Percentiles rank a stretch among this genome's conserved stretches.
These are phyloP conservation scores for Chrysoporthe deuterocubensis DNA, from an alignment of 2,329 filamentous ascomycete species.

Conservation along the genomic window DNA sequence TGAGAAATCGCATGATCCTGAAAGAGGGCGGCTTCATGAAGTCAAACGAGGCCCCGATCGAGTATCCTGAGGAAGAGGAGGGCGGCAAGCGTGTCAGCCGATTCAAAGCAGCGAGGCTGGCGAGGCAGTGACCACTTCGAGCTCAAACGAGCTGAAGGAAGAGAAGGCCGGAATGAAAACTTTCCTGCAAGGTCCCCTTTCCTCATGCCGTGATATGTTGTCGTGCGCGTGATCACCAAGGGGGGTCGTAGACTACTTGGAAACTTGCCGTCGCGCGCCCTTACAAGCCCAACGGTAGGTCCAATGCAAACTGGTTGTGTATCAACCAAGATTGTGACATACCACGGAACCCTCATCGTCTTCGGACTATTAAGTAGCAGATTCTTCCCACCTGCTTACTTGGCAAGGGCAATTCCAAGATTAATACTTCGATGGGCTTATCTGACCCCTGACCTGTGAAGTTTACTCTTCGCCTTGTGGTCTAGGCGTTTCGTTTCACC, in stretches of 20 bases:
- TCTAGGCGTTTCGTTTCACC: slow-evolving; percentile 67
- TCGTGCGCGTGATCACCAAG: background rate
- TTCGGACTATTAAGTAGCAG: slow-evolving; percentile 52
- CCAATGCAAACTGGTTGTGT: background rate
- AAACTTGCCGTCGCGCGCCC: too few relatives aligned
- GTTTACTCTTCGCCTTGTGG: slow-evolving; percentile 41
- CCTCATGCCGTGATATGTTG: background rate
- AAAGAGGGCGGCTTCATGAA: slow-evolving; percentile 80
- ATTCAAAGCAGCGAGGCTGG: slow-evolving; percentile 73
- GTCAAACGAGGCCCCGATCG: slow-evolving; percentile 68
- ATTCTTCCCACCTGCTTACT: slow-evolving; percentile 53
- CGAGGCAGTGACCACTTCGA: slow-evolving; percentile 45
- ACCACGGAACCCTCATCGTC: slow-evolving; percentile 48
- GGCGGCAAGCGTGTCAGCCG: slow-evolving; percentile 68
- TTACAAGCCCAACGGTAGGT: background rate
- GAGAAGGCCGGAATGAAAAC: background rate
- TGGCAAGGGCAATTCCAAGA: slow-evolving; percentile 63
- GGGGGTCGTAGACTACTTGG: background rate
- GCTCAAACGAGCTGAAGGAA: background rate
- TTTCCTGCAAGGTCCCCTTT: background rate
- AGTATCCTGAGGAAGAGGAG: slow-evolving; percentile 71
- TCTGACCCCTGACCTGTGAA: slow-evolving; percentile 58
- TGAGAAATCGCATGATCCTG: slow-evolving; percentile 82
- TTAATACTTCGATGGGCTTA: slow-evolving; percentile 54
- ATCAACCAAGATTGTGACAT: background rate